These are phyloP conservation scores for Pythium scleroteichum DNA, from an alignment of 352 stramenopile species.

Conservation along the genomic window DNA sequence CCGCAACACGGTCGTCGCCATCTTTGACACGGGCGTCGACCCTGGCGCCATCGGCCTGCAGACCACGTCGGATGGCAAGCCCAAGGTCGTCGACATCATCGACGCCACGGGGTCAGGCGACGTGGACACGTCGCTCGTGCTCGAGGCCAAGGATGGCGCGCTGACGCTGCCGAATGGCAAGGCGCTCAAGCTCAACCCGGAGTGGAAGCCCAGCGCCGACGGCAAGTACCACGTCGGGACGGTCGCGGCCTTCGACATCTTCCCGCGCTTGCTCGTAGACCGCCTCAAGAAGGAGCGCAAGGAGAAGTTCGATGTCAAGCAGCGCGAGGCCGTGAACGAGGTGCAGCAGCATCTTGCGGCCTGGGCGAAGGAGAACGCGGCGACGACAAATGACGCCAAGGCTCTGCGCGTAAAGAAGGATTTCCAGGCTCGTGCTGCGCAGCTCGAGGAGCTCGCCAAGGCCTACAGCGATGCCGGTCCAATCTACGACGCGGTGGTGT, in stretches of 20 bases:
- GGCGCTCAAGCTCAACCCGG: slow-evolving; percentile 73
- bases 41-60: slow-evolving; percentile 87
- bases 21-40: slow-evolving; percentile 97
- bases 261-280: slow-evolving; percentile 69
- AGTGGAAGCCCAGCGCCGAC: slow-evolving; percentile 55
- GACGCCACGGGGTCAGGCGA: slow-evolving; percentile 95
- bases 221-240: slow-evolving; percentile 84
- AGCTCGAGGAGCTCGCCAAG: slow-evolving; percentile 75
- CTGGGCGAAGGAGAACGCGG: slow-evolving; percentile 62
- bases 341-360: slow-evolving; percentile 61
- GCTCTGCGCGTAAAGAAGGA: slow-evolving; percentile 72
- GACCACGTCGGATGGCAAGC: slow-evolving; percentile 80
- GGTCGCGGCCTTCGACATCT: slow-evolving; percentile 89
- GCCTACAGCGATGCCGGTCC: slow-evolving; percentile 90
- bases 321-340: slow-evolving; percentile 63
- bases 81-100: slow-evolving; percentile 95
- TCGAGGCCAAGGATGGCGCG: slow-evolving; percentile 53
- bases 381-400: slow-evolving; percentile 59
- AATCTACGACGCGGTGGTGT: slow-evolving; percentile 93
- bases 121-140: slow-evolving; percentile 83
- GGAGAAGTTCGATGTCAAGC: slow-evolving; percentile 75
- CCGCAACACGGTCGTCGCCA: slow-evolving; percentile 89
- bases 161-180: slow-evolving; percentile 44
- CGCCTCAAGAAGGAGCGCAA: slow-evolving; percentile 82
- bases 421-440: slow-evolving; percentile 68